Evolutionary conservation across 1,284 basidiomycete species (phyloP).

Genomic region (Cutaneotrichosporon mucoides): DNA sequence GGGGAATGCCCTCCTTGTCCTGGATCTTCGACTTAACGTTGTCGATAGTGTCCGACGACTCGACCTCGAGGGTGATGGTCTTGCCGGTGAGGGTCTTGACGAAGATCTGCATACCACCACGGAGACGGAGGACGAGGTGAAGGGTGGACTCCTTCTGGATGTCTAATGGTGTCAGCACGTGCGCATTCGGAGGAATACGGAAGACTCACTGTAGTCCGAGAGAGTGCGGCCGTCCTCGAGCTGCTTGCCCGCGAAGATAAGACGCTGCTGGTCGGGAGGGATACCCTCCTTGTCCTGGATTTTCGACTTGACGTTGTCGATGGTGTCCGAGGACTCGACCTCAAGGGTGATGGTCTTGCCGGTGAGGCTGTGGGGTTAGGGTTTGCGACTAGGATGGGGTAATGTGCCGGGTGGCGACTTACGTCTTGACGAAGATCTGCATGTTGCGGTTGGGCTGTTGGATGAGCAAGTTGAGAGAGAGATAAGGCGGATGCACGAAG

Average conservation of each 20-base stretch:
- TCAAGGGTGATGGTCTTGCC: conserved; percentile 59
- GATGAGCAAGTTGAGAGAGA: neutral
- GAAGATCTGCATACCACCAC: conserved; percentile 71
- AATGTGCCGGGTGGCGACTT: conserved; percentile 16
- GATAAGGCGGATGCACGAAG: neutral
- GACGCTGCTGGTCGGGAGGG: conserved; percentile 87
- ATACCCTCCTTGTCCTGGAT: conserved; percentile 65
- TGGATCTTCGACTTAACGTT: conserved; percentile 96
- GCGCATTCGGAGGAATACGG: neutral
- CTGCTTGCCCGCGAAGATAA: conserved; percentile 93
- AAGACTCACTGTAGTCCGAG: conserved; percentile 69
- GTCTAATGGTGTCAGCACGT: conserved; percentile 47
- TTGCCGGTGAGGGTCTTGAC: conserved; percentile 77
- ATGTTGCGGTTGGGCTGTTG: conserved; percentile 18
- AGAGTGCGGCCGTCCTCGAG: conserved; percentile 93
- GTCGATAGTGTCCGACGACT: conserved; percentile 88
- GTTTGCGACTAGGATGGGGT: neutral
- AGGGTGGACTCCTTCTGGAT: conserved; percentile 99
- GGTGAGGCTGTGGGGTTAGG: conserved; percentile 53
- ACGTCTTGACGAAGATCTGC: conserved; percentile 17
- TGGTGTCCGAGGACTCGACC: conserved; percentile 58
- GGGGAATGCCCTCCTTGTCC: conserved; percentile 81
- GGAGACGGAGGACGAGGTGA: conserved; percentile 94
- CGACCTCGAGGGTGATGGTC: conserved; percentile 91
- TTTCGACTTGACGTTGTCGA: conserved; percentile 60